These are phyloP conservation scores for Gyrodon lividus DNA, from an alignment of 768 basidiomycete species.

Conservation along the genomic window DNA sequence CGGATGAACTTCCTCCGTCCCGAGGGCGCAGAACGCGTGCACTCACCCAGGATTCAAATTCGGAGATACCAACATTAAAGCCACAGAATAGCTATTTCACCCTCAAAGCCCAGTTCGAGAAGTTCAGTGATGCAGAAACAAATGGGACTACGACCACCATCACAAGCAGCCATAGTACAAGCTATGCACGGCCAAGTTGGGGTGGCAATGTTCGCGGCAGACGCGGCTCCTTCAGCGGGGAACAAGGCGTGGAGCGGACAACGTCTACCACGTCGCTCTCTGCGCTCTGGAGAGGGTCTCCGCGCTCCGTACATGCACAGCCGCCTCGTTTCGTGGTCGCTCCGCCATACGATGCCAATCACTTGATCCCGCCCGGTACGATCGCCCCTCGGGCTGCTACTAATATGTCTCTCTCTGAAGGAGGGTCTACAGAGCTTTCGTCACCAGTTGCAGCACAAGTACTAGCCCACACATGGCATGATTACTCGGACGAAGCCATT, in stretches of 20 bases:
- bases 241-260: constrained; percentile 19
- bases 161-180: background rate
- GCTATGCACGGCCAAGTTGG: constrained; percentile 35
- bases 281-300: constrained; percentile 40
- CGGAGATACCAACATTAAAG: constrained; percentile 16
- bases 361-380: constrained; percentile 38
- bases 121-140: constrained; percentile 28
- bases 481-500: constrained; percentile 73
- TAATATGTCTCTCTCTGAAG: constrained; percentile 1
- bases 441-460: constrained; percentile 43
- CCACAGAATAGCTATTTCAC: constrained; percentile 57
- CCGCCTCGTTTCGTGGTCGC: constrained; percentile 42
- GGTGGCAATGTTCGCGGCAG: constrained; percentile 59
- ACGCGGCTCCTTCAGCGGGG: constrained; percentile 22
- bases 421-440: constrained; percentile 11
- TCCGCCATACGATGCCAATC: constrained; percentile 31
- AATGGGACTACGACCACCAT: constrained; percentile 19
- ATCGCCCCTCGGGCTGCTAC: constrained; percentile 11
- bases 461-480: constrained; percentile 73
- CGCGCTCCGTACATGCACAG: constrained; percentile 25
- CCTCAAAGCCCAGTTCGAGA: constrained; percentile 60
- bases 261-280: constrained; percentile 39
- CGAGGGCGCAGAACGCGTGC: constrained; percentile 50
- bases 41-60: constrained; percentile 31
- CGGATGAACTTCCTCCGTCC: constrained; percentile 46